These are phyloP conservation scores for Wickerhamiella spandovensis DNA, from an alignment of 805 yeast species.

Conservation along the genomic window DNA sequence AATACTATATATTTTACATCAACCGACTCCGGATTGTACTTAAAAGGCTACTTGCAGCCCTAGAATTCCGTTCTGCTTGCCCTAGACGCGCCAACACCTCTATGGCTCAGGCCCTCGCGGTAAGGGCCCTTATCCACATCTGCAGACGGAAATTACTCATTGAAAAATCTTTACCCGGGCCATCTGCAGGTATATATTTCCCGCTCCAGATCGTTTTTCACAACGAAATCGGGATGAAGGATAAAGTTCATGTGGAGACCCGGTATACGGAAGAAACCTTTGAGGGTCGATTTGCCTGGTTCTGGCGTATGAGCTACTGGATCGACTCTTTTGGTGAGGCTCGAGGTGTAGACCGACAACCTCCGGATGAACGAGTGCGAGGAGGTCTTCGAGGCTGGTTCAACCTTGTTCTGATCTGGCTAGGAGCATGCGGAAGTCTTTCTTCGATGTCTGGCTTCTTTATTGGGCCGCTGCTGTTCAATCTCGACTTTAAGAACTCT, in stretches of 20 bases:
- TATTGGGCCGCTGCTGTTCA: conserved; percentile 60
- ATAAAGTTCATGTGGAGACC: neutral
- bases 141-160: neutral
- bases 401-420: conserved; percentile 59
- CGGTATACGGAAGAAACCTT: neutral
- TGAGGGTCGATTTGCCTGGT: conserved; percentile 13
- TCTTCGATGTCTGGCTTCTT: conserved; percentile 79
- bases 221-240: neutral
- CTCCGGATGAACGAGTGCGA: conserved; percentile 44
- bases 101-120: neutral
- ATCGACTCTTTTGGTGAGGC: conserved; percentile 52
- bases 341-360: conserved; percentile 65
- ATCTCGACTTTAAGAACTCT: conserved; percentile 52
- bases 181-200: neutral
- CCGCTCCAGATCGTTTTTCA: neutral
- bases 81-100: neutral
- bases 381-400: conserved; percentile 15
- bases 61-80: neutral
- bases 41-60: neutral
- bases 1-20: too few relatives aligned
- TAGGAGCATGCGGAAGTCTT: conserved; percentile 77
- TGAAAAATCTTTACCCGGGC: neutral
- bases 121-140: neutral
- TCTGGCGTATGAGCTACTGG: conserved; percentile 15
- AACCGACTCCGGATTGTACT: too few relatives aligned